phyloP scores from a whole-genome alignment of 75 land plant genomes.

The Cupressus sempervirens region DNA sequence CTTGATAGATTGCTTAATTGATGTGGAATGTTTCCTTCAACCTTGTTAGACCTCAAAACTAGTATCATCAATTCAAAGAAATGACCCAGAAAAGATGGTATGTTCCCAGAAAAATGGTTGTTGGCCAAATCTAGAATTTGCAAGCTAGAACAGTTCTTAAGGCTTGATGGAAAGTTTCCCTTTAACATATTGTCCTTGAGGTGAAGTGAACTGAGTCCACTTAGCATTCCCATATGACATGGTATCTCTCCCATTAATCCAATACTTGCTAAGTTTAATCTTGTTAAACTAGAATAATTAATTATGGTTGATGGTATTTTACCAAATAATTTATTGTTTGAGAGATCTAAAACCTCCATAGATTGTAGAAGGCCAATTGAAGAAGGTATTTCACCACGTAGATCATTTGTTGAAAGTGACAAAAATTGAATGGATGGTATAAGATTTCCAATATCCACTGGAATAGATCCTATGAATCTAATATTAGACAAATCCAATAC shows the following conservation, averaged over 20 bases:
- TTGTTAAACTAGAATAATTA: not conserved
- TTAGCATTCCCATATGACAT: not conserved
- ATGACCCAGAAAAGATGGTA: conserved; percentile 37
- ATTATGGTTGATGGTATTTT: no score
- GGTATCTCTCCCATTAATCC: not conserved
- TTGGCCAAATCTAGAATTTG: conserved; percentile 44
- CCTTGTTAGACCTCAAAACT: no score
- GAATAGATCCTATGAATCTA: not conserved
- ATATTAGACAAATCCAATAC: not conserved
- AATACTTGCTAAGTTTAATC: not conserved
- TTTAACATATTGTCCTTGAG: conserved; percentile 22
- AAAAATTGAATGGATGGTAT: not conserved
- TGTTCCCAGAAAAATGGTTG: conserved; percentile 34
- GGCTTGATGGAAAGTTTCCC: conserved; percentile 1
- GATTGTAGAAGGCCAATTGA: not conserved
- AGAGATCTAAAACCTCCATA: not conserved
- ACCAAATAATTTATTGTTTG: no score
- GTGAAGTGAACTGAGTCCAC: not conserved
- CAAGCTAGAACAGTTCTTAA: conserved; percentile 22
- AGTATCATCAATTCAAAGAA: no score
- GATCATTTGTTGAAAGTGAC: not conserved
- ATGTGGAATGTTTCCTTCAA: no score
- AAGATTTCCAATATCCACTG: not conserved
- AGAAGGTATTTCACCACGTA: not conserved
- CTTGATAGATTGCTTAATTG: no score